phyloP scores from a whole-genome alignment of 176 grass and related monocot species.

The Tuctoria greenei region DNA sequence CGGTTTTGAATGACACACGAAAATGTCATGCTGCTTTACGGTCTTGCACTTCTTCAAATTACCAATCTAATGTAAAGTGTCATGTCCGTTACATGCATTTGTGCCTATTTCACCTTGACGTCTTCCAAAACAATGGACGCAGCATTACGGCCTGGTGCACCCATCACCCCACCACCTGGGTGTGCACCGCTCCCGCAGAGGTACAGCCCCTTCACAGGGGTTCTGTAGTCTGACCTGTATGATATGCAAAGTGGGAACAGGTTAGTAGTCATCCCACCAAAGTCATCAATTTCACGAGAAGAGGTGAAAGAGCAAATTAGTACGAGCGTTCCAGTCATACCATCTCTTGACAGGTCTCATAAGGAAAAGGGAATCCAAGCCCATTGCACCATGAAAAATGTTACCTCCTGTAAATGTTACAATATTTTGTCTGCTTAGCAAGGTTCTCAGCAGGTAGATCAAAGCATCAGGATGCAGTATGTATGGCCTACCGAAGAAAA shows the following conservation, averaged over 20 bases:
- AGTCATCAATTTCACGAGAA: background rate
- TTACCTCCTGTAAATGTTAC: conserved; percentile 67
- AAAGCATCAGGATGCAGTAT: background rate
- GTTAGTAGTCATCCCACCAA: background rate
- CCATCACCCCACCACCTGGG: conserved; percentile 96
- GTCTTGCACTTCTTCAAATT: background rate
- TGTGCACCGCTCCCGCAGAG: conserved; percentile 90
- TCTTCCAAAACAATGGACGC: conserved; percentile 74
- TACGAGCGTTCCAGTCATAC: conserved; percentile 37
- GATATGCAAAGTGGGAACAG: background rate
- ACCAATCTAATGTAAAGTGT: background rate
- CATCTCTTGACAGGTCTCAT: conserved; percentile 94
- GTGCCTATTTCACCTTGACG: conserved; percentile 34
- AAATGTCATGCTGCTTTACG: background rate
- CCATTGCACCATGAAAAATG: conserved; percentile 95
- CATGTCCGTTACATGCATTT: background rate
- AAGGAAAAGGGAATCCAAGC: conserved; percentile 88
- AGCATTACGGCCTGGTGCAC: conserved; percentile 88
- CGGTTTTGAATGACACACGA: background rate
- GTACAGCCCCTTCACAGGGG: conserved; percentile 84
- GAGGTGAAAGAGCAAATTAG: background rate
- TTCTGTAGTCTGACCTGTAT: conserved; percentile 88
- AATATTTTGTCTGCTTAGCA: conserved; percentile 8
- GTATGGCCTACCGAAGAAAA: background rate
- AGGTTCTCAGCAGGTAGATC: conserved; percentile 1